These are phyloP conservation scores for Alternaria viburni DNA, from an alignment of 2,329 filamentous ascomycete species.

Conservation along the genomic window DNA sequence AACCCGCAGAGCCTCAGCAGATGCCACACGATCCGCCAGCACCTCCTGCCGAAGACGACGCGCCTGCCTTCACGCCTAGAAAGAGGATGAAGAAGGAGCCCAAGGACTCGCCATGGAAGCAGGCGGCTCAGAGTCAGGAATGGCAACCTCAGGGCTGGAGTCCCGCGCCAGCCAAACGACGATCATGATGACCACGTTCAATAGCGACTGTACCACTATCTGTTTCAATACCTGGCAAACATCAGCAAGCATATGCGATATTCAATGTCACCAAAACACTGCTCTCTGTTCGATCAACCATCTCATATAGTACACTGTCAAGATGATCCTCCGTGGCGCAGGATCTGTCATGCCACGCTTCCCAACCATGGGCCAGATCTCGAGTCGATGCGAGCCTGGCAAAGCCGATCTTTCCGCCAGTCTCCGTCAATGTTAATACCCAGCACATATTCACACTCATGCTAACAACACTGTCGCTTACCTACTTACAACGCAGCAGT, in stretches of 20 bases:
- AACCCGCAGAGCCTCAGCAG: background rate
- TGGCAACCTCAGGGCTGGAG: constrained; percentile 57
- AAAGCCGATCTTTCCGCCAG: background rate
- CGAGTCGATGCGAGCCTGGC: background rate
- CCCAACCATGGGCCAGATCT: background rate
- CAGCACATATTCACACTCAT: background rate
- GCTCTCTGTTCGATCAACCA: background rate
- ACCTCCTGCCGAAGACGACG: constrained; percentile 6
- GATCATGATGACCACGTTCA: constrained; percentile 17
- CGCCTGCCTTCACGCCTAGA: constrained; percentile 26
- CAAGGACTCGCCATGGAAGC: constrained; percentile 51
- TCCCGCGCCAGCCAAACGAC: constrained; percentile 48
- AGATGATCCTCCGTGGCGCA: background rate
- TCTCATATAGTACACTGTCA: background rate
- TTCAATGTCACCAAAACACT: background rate
- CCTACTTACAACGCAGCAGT: background rate
- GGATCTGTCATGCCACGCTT: background rate
- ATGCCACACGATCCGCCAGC: constrained; percentile 31
- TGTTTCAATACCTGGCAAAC: background rate
- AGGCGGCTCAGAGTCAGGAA: constrained; percentile 48
- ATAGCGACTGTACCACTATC: background rate
- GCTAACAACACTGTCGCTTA: background rate
- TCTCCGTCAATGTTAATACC: background rate
- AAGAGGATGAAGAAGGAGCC: constrained; percentile 35
- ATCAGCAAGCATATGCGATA: background rate